Evolutionary conservation across 257 asterid genomes (phyloP), one percentile per base, ranked within the genome.

Genomic region (Salvia rosmarinus): DNA sequence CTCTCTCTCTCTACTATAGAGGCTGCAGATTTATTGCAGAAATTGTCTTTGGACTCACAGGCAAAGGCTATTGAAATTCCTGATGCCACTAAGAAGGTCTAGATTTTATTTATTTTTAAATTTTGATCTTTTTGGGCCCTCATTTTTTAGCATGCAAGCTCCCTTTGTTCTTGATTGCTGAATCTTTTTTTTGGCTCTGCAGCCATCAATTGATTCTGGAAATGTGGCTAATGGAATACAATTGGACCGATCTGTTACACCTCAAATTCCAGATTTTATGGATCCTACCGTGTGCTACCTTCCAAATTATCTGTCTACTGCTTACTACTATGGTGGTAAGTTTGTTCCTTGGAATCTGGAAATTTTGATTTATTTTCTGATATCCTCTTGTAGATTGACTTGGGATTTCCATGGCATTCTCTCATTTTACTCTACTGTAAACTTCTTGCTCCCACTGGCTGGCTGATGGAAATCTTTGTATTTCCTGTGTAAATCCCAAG

Each of bases 1-100:
- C 4, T 72, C 10, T 51, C 28, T 13, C 4, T 72, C 10, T 51
- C 28, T 78, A 21, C 59, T 40, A 61, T 51, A 88, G 95, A 88
- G 73, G 76, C 90, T 72, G 78, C 87, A 59, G 89, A 80, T 25
- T 55, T 86, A 74, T 67, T 88, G 84, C 90, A 86, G 81, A 84
- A 82, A 12, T 55, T 88, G 78, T 76, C 95, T 9, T 42, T 88
- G 85, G 95, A 86, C 21, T 74, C 92, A 1, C 82, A 82, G 52
- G 67, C 85, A 0, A 88, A 85, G 77, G 49, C 79, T 9, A 42
- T 74, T 40, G 92, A 84, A 47, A 67, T 78, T 14, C 71, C 77
- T 1, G 86, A 84, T 32, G 80, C 88, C 28, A 70, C 82, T 37
- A 83, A 85, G 55, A 84, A 84, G 88, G 89, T 83, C 4, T 2